phyloP scores from a whole-genome alignment of 1,284 basidiomycete species.

The Malassezia caprae region DNA sequence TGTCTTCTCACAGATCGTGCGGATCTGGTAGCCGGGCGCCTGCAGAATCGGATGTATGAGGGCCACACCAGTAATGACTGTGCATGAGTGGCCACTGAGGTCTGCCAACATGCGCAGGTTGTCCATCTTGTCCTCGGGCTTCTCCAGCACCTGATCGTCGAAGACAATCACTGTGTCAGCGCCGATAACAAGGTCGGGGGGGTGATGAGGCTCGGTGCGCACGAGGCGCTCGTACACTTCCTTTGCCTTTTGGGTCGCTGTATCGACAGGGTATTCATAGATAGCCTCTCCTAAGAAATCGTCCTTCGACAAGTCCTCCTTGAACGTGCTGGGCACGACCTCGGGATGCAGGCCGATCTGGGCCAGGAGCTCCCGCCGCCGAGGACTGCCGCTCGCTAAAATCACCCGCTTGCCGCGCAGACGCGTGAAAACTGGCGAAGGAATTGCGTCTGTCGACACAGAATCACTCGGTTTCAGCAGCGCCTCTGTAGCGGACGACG shows the following conservation, averaged over 20 bases:
- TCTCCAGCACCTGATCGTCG: slow-evolving; percentile 62
- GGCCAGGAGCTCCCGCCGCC: slow-evolving; percentile 38
- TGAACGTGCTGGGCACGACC: slow-evolving; percentile 76
- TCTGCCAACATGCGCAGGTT: slow-evolving; percentile 79
- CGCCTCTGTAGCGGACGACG: background rate
- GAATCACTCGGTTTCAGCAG: slow-evolving; percentile 15
- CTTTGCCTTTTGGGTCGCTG: slow-evolving; percentile 68
- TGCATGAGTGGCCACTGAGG: slow-evolving; percentile 54
- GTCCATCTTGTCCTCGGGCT: slow-evolving; percentile 68
- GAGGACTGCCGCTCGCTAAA: slow-evolving; percentile 35
- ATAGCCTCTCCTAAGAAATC: slow-evolving; percentile 60
- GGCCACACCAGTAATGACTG: slow-evolving; percentile 42
- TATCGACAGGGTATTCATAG: slow-evolving; percentile 86
- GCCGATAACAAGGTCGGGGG: slow-evolving; percentile 85
- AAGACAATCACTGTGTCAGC: slow-evolving; percentile 44
- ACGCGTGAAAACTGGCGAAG: slow-evolving; percentile 34
- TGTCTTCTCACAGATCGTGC: slow-evolving; percentile 38
- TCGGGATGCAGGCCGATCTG: slow-evolving; percentile 65
- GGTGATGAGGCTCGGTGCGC: slow-evolving; percentile 61
- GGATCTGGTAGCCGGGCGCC: slow-evolving; percentile 73
- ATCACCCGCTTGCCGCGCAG: slow-evolving; percentile 36
- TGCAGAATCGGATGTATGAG: slow-evolving; percentile 71
- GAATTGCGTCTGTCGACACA: slow-evolving; percentile 27
- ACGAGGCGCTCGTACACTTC: slow-evolving; percentile 40
- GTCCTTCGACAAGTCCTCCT: slow-evolving; percentile 64